Conservation (phyloP, 495 filamentous ascomycete genomes). For the Penicillium steckii region DNA sequence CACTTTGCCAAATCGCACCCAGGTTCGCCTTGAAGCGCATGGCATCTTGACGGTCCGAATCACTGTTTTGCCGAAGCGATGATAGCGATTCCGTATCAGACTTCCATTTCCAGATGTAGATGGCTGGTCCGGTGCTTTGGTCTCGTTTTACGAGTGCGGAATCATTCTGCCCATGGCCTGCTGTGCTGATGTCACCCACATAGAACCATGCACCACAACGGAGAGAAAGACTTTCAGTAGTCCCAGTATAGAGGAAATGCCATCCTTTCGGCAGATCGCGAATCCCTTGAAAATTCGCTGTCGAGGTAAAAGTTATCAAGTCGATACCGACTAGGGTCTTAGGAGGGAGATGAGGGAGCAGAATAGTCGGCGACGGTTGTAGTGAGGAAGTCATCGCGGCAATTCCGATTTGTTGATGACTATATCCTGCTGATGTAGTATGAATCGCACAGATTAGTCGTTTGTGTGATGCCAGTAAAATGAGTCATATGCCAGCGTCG, state of each 20-base stretch:
- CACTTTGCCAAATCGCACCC: conserved; percentile 38
- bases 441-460: not conserved
- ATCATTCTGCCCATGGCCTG: conserved; percentile 12
- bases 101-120: conserved; percentile 50
- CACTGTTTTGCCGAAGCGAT: conserved; percentile 23
- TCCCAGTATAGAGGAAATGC: conserved; percentile 62
- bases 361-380: conserved; percentile 43
- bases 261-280: conserved; percentile 55
- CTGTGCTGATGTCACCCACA: conserved; percentile 35
- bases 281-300: conserved; percentile 58
- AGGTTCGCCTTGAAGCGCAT: conserved; percentile 45
- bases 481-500: not conserved
- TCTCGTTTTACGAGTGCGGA: conserved; percentile 13
- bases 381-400: conserved; percentile 19
- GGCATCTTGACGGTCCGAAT: conserved; percentile 28
- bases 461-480: not conserved
- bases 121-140: conserved; percentile 17
- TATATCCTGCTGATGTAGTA: not conserved
- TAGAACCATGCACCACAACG: conserved; percentile 64
- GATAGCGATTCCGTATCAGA: conserved; percentile 29
- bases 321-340: conserved; percentile 53
- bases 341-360: conserved; percentile 47
- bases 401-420: not conserved
- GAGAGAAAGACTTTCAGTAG: conserved; percentile 54
- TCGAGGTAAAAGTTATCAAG: conserved; percentile 53